Percentiles rank a stretch among this genome's conserved stretches.
Conservation (phyloP, 306 rosid species). For the Medicago arabica region DNA sequence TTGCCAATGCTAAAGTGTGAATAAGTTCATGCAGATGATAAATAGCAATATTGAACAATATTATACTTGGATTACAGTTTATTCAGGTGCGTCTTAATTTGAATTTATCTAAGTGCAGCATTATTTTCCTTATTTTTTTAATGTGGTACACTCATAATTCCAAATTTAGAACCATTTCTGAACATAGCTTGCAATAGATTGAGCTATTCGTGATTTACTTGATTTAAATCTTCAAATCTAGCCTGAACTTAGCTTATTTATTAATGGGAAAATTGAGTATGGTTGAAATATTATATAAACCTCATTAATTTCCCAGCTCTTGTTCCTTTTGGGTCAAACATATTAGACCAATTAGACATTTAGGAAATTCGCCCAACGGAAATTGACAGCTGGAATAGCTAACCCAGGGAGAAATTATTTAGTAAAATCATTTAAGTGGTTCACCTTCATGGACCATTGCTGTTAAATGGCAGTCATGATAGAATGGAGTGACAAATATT, state of each 20-base stretch:
- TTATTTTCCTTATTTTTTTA: conserved; percentile 20
- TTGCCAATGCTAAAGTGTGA: conserved; percentile 47
- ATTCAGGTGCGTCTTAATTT: conserved; percentile 38
- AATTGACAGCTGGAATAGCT: not conserved
- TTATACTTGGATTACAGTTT: conserved; percentile 25
- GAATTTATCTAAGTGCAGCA: conserved; percentile 27
- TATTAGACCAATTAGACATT: not conserved
- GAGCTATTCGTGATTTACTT: conserved; percentile 10
- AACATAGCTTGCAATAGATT: conserved; percentile 25
- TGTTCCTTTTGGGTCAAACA: conserved; percentile 16
- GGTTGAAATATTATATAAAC: not conserved
- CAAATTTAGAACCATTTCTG: conserved; percentile 1
- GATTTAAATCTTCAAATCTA: conserved; percentile 8
- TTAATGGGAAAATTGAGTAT: not conserved
- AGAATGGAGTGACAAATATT: not conserved
- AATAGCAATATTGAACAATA: conserved; percentile 25
- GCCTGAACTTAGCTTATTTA: not conserved
- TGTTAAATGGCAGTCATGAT: not conserved
- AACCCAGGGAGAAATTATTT: conserved; percentile 1
- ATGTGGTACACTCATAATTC: conserved; percentile 4
- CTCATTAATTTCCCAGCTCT: conserved; percentile 3
- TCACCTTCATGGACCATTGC: not conserved
- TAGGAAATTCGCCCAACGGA: not conserved
- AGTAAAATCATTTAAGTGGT: not conserved
- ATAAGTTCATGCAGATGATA: conserved; percentile 47